Conservation (phyloP, 2,329 filamentous ascomycete genomes). For the Fusarium ramigenum region DNA sequence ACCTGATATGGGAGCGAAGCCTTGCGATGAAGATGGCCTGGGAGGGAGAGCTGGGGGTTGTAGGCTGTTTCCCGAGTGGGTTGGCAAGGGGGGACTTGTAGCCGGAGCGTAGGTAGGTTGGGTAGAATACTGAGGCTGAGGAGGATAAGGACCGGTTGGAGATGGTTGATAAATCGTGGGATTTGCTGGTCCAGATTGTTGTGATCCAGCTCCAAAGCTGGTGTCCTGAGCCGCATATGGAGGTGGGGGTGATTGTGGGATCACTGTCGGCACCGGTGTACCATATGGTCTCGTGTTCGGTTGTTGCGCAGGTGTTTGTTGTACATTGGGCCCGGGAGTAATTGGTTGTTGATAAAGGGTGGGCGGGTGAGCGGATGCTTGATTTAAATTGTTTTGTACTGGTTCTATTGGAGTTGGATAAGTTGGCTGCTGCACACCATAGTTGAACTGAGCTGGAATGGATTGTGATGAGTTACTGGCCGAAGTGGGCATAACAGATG, state of each 20-base stretch:
- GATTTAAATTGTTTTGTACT: background rate
- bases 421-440: slow-evolving; percentile 34
- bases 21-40: slow-evolving; percentile 38
- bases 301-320: slow-evolving; percentile 23
- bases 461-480: slow-evolving; percentile 13
- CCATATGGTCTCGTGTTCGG: slow-evolving; percentile 10
- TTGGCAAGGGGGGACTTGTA: slow-evolving; percentile 10
- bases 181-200: slow-evolving; percentile 22
- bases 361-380: background rate
- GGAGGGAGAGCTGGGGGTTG: slow-evolving; percentile 44
- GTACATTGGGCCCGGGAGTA: background rate
- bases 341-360: slow-evolving; percentile 22
- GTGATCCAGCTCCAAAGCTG: slow-evolving; percentile 15
- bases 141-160: slow-evolving; percentile 17
- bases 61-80: slow-evolving; percentile 16
- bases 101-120: slow-evolving; percentile 37
- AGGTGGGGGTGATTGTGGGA: slow-evolving; percentile 38
- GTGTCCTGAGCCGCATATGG: slow-evolving; percentile 34
- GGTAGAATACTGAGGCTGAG: slow-evolving; percentile 35
- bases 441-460: slow-evolving; percentile 18
- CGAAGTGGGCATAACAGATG: background rate
- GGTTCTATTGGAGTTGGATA: slow-evolving; percentile 20
- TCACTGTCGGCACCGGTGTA: background rate
- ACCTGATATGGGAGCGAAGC: slow-evolving; percentile 14
- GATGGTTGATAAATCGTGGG: slow-evolving; percentile 22